A percentile compares a stretch with the other conserved stretches of the same genome.
Evolutionary conservation across 208 protist genomes (phyloP).

Genomic region (Trypanosomatidae sp.): DNA sequence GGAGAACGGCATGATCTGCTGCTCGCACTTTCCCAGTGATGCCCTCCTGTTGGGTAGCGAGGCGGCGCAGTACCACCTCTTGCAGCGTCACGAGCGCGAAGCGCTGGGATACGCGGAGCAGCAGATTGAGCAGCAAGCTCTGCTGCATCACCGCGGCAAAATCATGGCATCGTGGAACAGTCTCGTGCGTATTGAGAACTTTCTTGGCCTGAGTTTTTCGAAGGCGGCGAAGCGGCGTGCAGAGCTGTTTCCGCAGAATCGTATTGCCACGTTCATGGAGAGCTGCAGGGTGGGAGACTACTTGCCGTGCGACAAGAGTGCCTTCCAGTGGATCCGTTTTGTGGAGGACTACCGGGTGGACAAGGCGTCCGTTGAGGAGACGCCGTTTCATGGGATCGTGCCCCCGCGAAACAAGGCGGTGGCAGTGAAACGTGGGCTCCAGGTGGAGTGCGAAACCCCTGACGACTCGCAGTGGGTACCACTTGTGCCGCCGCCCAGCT

Average conservation of each 20-base stretch:
- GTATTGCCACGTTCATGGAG: constrained; percentile 49
- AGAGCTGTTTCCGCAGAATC: constrained; percentile 47
- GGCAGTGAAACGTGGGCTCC: constrained; percentile 4
- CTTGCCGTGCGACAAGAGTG: constrained; percentile 50
- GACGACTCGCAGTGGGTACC: constrained; percentile 33
- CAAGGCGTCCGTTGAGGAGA: constrained; percentile 54
- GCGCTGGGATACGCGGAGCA: constrained; percentile 72
- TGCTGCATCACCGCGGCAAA: constrained; percentile 39
- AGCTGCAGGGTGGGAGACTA: constrained; percentile 74
- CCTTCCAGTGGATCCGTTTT: constrained; percentile 55
- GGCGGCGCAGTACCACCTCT: constrained; percentile 64
- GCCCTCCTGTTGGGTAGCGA: constrained; percentile 56
- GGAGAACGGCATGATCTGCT: constrained; percentile 72
- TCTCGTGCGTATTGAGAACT: constrained; percentile 53
- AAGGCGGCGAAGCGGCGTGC: constrained; percentile 51
- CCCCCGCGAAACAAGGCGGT: constrained; percentile 25
- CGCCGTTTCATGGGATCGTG: constrained; percentile 42
- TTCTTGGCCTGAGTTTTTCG: constrained; percentile 58
- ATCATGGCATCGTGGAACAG: constrained; percentile 65
- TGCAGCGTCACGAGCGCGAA: constrained; percentile 66
- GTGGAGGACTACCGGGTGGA: constrained; percentile 51
- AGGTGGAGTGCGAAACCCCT: constrained; percentile 24
- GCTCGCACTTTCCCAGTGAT: constrained; percentile 51
- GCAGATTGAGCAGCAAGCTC: constrained; percentile 65
- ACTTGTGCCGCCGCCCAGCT: constrained; percentile 21